A percentile compares a stretch with the other conserved stretches of the same genome.
These are phyloP conservation scores for Schizosaccharomyces osmophilus DNA, from an alignment of 805 yeast genomes.

Conservation along the genomic window DNA sequence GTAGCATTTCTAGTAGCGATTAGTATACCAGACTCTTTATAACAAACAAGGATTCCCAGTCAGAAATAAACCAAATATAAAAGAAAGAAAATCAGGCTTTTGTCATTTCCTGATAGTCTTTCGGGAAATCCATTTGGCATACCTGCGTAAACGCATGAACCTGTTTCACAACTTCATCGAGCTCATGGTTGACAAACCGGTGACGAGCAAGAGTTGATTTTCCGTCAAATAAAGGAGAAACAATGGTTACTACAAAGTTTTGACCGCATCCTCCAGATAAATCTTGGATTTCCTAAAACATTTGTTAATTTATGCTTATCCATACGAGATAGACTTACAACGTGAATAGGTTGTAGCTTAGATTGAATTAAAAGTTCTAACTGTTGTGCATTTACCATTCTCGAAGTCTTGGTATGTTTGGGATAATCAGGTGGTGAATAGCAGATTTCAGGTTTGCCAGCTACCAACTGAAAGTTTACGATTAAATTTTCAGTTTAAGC, in stretches of 20 bases:
- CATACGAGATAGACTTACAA: not conserved
- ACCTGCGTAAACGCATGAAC: slow-evolving; percentile 94
- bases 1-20: not conserved
- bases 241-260: slow-evolving; percentile 82
- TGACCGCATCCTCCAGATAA: slow-evolving; percentile 79
- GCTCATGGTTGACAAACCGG: slow-evolving; percentile 52
- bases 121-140: slow-evolving; percentile 15
- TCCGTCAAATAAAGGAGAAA: slow-evolving; percentile 43
- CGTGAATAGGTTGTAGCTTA: not conserved
- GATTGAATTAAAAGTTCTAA: not conserved
- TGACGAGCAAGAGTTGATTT: slow-evolving; percentile 73
- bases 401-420: not conserved
- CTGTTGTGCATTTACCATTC: not conserved
- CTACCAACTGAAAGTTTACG: not conserved
- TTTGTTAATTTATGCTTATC: not conserved
- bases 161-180: slow-evolving; percentile 60
- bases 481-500: not conserved
- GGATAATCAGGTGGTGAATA: not conserved
- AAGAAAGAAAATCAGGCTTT: not conserved
- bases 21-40: too few relatives aligned
- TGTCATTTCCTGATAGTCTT: not conserved
- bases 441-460: not conserved
- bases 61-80: not conserved
- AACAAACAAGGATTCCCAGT: not conserved
- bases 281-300: slow-evolving; percentile 1